Conservation (phyloP, 176 grass and related monocot genomes). For the Pontederia paniculata region DNA sequence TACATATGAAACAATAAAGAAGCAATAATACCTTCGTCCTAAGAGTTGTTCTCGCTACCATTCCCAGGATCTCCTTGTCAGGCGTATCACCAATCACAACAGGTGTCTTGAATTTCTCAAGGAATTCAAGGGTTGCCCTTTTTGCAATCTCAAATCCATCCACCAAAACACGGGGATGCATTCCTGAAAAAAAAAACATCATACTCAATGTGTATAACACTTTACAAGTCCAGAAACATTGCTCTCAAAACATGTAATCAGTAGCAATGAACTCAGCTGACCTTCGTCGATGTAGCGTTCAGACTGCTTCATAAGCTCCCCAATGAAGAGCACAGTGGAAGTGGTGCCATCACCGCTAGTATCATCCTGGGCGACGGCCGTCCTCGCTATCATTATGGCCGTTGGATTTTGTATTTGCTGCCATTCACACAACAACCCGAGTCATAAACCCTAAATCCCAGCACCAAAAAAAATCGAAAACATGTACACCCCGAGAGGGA, state of each 20-base stretch:
- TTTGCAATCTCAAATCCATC: conserved; percentile 97
- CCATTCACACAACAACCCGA: not conserved
- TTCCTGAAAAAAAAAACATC: conserved; percentile 30
- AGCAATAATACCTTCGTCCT: conserved; percentile 65
- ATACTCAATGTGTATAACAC: too few species aligned
- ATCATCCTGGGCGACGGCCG: conserved; percentile 79
- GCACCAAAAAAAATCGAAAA: conserved; percentile 4
- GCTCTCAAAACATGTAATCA: too few species aligned
- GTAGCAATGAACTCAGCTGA: not conserved
- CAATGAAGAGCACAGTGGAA: conserved; percentile 91
- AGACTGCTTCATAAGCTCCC: conserved; percentile 87
- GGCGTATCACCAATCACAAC: conserved; percentile 72
- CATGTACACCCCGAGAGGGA: not conserved
- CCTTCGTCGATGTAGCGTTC: conserved; percentile 93
- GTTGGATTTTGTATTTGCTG: conserved; percentile 99
- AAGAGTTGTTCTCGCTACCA: conserved; percentile 88
- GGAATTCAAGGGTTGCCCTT: conserved; percentile 85
- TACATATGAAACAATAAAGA: not conserved
- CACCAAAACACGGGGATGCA: conserved; percentile 85
- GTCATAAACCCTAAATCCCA: not conserved
- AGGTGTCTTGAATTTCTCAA: conserved; percentile 75
- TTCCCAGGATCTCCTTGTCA: conserved; percentile 87
- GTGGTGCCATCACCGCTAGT: conserved; percentile 81
- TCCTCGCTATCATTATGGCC: conserved; percentile 96
- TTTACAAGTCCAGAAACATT: too few species aligned